These are phyloP conservation scores for Magnusiomyces paraingens DNA, from an alignment of 1,139 yeast genomes.

Conservation along the genomic window DNA sequence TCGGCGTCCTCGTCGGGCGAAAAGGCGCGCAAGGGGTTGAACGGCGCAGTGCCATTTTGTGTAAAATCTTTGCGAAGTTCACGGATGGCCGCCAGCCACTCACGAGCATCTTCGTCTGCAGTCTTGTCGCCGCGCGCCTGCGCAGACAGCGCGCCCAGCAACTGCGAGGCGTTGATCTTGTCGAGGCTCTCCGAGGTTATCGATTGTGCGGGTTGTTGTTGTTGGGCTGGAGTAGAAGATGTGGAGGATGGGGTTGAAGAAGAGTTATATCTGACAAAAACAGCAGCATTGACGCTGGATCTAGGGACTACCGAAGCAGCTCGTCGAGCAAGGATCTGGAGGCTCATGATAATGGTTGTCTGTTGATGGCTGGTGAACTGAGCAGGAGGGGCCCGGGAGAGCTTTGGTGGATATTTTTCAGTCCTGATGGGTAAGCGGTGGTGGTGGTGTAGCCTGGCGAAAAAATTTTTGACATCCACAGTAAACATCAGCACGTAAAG, in stretches of 20 bases:
- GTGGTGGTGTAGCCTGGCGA: not conserved
- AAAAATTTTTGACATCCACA: not conserved
- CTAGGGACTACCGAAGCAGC: not conserved
- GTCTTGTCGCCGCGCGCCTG: slow-evolving; percentile 3
- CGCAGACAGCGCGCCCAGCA: slow-evolving; percentile 13
- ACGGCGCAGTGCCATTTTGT: slow-evolving; percentile 28
- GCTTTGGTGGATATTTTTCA: not conserved
- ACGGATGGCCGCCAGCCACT: slow-evolving; percentile 57
- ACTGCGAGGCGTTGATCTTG: slow-evolving; percentile 15
- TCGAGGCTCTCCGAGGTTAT: not conserved
- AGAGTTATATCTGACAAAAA: not conserved
- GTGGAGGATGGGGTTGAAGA: too few species aligned
- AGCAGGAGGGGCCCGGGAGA: too few species aligned
- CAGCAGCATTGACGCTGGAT: not conserved
- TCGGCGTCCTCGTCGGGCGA: slow-evolving; percentile 29
- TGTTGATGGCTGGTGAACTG: not conserved
- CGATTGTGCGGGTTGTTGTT: not conserved
- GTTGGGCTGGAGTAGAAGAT: too few species aligned
- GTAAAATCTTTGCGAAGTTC: slow-evolving; percentile 45
- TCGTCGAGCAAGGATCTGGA: not conserved
- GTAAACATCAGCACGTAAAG: not conserved
- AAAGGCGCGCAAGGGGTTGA: slow-evolving; percentile 29
- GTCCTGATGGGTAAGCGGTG: not conserved
- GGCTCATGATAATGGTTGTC: not conserved
- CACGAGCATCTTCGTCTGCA: slow-evolving; percentile 54